A percentile compares a stretch with the other conserved stretches of the same genome.
Conservation (phyloP, 192 early-diverging fungal species). For the Coemansia sp. region DNA sequence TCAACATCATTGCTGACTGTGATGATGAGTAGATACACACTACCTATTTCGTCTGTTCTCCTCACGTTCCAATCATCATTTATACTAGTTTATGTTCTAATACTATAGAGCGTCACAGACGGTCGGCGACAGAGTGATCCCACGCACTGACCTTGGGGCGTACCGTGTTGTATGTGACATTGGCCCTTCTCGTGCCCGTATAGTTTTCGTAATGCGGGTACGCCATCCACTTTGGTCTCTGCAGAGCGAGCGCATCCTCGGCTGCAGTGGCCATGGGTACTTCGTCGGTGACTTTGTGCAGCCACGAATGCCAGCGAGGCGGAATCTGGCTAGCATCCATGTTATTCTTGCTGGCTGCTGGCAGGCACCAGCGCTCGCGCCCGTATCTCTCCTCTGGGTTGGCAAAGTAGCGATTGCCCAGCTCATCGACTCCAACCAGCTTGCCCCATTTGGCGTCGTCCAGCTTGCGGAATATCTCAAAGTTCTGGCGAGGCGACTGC, state of each 20-base stretch:
- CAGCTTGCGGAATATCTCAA: slow-evolving; percentile 48
- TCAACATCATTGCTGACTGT: slow-evolving; percentile 57
- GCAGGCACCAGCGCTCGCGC: slow-evolving; percentile 77
- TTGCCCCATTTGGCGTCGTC: slow-evolving; percentile 65
- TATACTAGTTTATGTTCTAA: neutral
- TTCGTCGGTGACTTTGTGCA: slow-evolving; percentile 47
- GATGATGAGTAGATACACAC: slow-evolving; percentile 8
- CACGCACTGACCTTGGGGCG: slow-evolving; percentile 46
- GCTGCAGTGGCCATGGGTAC: slow-evolving; percentile 22
- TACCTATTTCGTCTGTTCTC: neutral
- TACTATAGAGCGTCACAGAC: neutral
- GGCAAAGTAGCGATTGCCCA: slow-evolving; percentile 76
- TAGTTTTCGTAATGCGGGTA: slow-evolving; percentile 49
- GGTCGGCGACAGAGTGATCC: slow-evolving; percentile 30
- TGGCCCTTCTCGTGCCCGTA: slow-evolving; percentile 48
- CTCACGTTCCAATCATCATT: neutral
- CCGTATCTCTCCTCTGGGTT: slow-evolving; percentile 71
- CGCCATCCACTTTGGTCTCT: slow-evolving; percentile 50
- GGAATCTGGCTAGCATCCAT: slow-evolving; percentile 67
- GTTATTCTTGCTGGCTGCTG: slow-evolving; percentile 42
- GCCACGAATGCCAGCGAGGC: slow-evolving; percentile 66
- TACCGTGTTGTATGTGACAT: slow-evolving; percentile 50
- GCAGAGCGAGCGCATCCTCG: slow-evolving; percentile 24
- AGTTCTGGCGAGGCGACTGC: slow-evolving; percentile 46
- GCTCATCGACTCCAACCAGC: slow-evolving; percentile 65